Evolutionary conservation across 495 filamentous ascomycete species (phyloP).

Genomic region (Poronia punctata): DNA sequence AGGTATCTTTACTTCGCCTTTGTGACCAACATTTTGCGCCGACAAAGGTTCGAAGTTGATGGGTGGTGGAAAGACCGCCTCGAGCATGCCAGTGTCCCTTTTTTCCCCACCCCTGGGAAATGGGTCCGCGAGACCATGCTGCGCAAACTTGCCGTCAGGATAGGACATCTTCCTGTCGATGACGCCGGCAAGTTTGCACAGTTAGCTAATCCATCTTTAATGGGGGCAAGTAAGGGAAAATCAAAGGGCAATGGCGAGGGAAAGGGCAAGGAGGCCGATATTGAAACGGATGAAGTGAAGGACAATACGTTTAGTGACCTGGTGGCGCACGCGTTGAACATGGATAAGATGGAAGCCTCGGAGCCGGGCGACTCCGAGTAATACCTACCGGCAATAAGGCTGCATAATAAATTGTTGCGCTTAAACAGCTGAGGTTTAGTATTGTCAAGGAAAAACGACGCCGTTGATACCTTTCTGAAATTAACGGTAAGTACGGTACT

Average conservation of each 20-base stretch:
- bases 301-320: constrained; percentile 8
- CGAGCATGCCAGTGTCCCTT: constrained; percentile 2
- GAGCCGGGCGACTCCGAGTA: constrained; percentile 6
- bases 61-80: constrained; percentile 8
- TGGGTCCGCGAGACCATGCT: constrained; percentile 8
- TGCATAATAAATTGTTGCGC: too few species aligned
- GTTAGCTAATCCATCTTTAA: constrained; percentile 7
- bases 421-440: too few species aligned
- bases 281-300: constrained; percentile 8
- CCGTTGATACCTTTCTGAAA: constrained; percentile 3
- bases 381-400: constrained; percentile 6
- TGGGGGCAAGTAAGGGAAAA: constrained; percentile 5
- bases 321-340: constrained; percentile 7
- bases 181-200: constrained; percentile 8
- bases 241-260: too few species aligned
- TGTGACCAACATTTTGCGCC: constrained; percentile 5
- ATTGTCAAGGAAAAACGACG: constrained; percentile 1
- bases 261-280: constrained; percentile 8
- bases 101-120: constrained; percentile 5
- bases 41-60: constrained; percentile 7
- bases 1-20: constrained; percentile 7
- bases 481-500: constrained; percentile 3
- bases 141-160: constrained; percentile 4
- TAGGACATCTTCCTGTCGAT: constrained; percentile 5
- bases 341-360: constrained; percentile 5